Base-by-base conservation (phyloP, 345 rosid genomes). In the Rubroshorea leprosula region DNA sequence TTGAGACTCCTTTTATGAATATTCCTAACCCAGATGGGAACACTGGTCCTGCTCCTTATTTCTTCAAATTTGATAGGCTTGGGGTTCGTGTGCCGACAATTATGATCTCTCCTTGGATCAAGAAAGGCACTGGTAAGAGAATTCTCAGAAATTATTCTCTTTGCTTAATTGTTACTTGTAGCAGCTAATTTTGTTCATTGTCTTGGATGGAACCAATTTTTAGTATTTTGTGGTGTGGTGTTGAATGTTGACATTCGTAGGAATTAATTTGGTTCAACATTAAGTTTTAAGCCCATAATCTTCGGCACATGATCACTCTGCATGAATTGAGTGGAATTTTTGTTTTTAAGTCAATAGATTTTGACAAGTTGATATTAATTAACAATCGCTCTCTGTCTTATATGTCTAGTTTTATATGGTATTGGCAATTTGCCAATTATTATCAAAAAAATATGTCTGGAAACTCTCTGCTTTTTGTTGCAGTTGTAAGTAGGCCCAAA, bases 61-160 rank as follows among this genome's bases (percentile, higher is more conserved):
- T 88, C 76, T 89, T 92, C 80, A 89, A 86, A 76, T 92, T 92
- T 25, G 95, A 92, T 55, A 80, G 96, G 70, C 81, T 92, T 27
- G 98, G 96, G 12, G 98, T 89, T 57, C 90, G 97, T 8, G 92
- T 86, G 43, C 95, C 97, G 0, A 86, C 97, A 12, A 83, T 90
- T 23, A 86, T 90, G 97, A 80, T 86, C 55, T 89, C 98, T 25
- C 96, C 96, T 59, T 89, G 98, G 98, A 86, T 92, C 72, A 78
- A 84, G 72, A 92, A 88, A 83, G 90, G 98, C 43, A 84, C 93
- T 25, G 95, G 96, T 91, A 74, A 66, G 74, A 27, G 14, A 45
- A 13, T 23, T 63, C 27, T 27, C 8, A 3, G 21, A 29, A 17
- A 7, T 51, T 23, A 52, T 64, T 5, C 41, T 48, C 22, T 53